Percentiles rank a stretch among this genome's conserved stretches.
Conservation (phyloP, 2,329 filamentous ascomycete genomes). For the Thielaviopsis punctulata region DNA sequence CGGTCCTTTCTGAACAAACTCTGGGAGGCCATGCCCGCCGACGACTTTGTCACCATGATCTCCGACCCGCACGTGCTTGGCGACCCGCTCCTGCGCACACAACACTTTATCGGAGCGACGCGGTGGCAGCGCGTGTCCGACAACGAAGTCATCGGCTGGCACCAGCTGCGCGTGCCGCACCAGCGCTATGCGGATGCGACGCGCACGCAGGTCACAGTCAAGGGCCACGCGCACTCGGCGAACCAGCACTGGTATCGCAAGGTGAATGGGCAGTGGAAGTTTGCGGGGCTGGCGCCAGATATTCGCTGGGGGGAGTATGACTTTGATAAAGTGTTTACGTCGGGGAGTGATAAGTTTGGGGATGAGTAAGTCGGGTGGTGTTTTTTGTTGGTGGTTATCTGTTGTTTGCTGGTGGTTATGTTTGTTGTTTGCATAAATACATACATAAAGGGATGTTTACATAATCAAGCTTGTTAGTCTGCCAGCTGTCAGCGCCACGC, state of each 20-base stretch:
- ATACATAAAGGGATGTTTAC: no score
- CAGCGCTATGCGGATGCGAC: constrained; percentile 39
- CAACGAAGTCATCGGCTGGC: constrained; percentile 40
- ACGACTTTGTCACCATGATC: constrained; percentile 44
- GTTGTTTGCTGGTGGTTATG: background rate
- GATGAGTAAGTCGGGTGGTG: background rate
- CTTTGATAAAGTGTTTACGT: constrained; percentile 35
- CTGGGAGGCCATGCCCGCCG: constrained; percentile 43
- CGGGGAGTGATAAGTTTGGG: constrained; percentile 12
- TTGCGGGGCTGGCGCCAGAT: constrained; percentile 36
- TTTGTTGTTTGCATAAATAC: background rate
- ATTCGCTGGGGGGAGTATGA: constrained; percentile 42
- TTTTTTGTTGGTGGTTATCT: background rate
- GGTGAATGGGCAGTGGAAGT: constrained; percentile 43
- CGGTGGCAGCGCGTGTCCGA: constrained; percentile 41
- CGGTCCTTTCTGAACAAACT: constrained; percentile 41
- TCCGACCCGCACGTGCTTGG: constrained; percentile 39
- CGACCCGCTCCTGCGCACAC: constrained; percentile 43
- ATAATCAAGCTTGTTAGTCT: no score
- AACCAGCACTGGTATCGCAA: constrained; percentile 41
- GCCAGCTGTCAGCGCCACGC: no score
- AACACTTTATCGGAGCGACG: constrained; percentile 44
- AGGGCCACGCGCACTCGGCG: constrained; percentile 42
- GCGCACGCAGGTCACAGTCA: constrained; percentile 31
- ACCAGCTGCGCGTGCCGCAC: constrained; percentile 45